These are phyloP conservation scores for Botrytis galanthina DNA, from an alignment of 2,329 filamentous ascomycete genomes.

Conservation along the genomic window DNA sequence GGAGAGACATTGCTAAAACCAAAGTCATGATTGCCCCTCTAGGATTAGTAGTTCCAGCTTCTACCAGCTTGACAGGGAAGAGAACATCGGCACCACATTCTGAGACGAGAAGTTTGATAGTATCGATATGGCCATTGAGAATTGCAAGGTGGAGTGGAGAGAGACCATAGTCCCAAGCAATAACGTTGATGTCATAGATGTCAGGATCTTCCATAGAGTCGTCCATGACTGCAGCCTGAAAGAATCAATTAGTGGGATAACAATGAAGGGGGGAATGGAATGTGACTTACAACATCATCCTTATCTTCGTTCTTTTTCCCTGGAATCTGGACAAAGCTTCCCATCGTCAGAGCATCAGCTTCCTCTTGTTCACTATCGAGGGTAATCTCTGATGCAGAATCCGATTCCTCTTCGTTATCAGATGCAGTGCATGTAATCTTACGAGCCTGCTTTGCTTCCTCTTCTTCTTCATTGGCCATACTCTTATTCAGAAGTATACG, in stretches of 20 bases:
- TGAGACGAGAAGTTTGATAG: constrained; percentile 66
- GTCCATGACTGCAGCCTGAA: constrained; percentile 48
- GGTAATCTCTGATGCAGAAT: constrained; percentile 37
- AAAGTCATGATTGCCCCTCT: constrained; percentile 66
- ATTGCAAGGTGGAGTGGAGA: constrained; percentile 80
- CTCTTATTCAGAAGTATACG: constrained; percentile 72
- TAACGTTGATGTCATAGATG: constrained; percentile 72
- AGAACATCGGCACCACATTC: constrained; percentile 76
- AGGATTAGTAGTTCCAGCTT: constrained; percentile 40
- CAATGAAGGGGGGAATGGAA: not conserved
- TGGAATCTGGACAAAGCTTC: constrained; percentile 70
- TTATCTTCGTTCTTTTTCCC: constrained; percentile 44
- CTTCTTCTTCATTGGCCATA: constrained; percentile 67
- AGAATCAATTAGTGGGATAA: constrained; percentile 40
- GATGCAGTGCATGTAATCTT: constrained; percentile 32
- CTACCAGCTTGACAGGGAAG: constrained; percentile 62
- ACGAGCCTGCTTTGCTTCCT: constrained; percentile 53
- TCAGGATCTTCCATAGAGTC: constrained; percentile 68
- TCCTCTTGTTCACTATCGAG: constrained; percentile 31
- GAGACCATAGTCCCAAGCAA: constrained; percentile 76
- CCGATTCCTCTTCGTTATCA: constrained; percentile 41
- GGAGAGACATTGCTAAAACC: constrained; percentile 64
- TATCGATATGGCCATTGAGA: constrained; percentile 64
- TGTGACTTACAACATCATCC: constrained; percentile 46
- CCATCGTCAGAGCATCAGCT: constrained; percentile 57